Percentiles rank a stretch among this genome's conserved stretches.
Conservation (phyloP, 768 basidiomycete genomes). For the Tephrocybe rancida region DNA sequence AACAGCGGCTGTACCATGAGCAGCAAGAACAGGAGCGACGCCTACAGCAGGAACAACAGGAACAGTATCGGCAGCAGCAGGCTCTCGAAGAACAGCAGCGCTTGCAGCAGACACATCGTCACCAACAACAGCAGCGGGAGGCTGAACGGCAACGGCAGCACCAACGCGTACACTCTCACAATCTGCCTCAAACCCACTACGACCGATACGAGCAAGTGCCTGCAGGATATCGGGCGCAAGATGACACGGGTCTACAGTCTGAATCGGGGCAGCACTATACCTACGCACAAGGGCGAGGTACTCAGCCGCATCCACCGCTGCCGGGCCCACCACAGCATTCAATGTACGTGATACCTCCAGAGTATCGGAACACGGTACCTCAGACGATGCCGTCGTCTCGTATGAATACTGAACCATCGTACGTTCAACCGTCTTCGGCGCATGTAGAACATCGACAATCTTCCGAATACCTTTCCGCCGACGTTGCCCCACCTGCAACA, state of each 20-base stretch:
- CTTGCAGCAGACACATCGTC: constrained; percentile 17
- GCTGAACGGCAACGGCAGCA: constrained; percentile 23
- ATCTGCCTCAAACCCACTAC: constrained; percentile 10
- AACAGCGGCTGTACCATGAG: constrained; percentile 21
- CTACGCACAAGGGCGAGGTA: constrained; percentile 2
- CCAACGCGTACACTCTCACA: constrained; percentile 11
- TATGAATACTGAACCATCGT: background rate
- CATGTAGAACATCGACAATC: background rate
- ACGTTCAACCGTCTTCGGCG: background rate
- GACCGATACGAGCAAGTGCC: constrained; percentile 3
- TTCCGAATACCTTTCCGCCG: background rate
- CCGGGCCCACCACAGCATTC: constrained; percentile 28
- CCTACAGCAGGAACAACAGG: constrained; percentile 17
- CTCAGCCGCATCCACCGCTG: background rate
- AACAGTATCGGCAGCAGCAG: constrained; percentile 20
- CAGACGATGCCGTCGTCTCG: background rate
- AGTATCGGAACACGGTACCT: constrained; percentile 14
- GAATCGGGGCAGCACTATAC: constrained; percentile 4
- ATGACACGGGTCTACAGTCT: background rate
- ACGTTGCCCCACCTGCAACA: background rate
- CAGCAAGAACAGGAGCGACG: constrained; percentile 22
- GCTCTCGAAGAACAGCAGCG: constrained; percentile 18
- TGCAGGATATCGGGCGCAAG: background rate
- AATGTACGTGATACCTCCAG: constrained; percentile 30
- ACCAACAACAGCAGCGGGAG: constrained; percentile 21